Conservation (phyloP, 495 filamentous ascomycete genomes). For the Aspergillus indologenus region DNA sequence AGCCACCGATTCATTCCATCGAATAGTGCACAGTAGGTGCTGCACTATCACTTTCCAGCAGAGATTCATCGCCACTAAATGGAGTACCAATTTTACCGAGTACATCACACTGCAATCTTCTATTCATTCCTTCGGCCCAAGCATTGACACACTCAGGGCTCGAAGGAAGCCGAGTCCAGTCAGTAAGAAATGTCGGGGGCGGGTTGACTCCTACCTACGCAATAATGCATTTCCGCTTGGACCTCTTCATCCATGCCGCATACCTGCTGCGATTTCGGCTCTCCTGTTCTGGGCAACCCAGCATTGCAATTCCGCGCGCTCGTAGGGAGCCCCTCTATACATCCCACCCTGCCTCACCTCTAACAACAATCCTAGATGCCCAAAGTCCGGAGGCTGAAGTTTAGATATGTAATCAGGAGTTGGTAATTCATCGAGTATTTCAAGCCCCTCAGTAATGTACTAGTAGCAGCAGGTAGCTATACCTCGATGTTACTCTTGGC, state of each 20-base stretch:
- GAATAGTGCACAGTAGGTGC: neutral
- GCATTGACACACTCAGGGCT: neutral
- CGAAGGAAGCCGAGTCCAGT: neutral
- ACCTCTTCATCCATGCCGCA: neutral
- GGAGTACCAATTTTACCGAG: neutral
- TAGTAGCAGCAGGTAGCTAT: neutral
- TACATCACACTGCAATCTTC: neutral
- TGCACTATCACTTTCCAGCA: neutral
- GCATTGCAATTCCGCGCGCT: neutral
- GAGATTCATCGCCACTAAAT: neutral
- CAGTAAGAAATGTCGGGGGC: neutral
- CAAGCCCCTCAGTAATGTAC: neutral
- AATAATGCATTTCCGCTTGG: slow-evolving; percentile 15
- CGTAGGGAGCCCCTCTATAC: neutral
- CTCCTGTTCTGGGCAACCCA: slow-evolving; percentile 7
- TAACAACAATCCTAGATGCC: neutral
- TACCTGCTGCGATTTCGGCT: slow-evolving; percentile 9
- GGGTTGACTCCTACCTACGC: slow-evolving; percentile 6
- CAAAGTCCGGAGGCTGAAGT: neutral
- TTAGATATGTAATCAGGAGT: too few relatives aligned
- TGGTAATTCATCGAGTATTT: too few relatives aligned
- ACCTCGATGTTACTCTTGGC: neutral
- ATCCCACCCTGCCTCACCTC: neutral
- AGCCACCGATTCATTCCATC: neutral
- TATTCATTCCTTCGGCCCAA: neutral